Conservation (phyloP, 73 alveolate species). For the Paramecium pentaurelia region DNA sequence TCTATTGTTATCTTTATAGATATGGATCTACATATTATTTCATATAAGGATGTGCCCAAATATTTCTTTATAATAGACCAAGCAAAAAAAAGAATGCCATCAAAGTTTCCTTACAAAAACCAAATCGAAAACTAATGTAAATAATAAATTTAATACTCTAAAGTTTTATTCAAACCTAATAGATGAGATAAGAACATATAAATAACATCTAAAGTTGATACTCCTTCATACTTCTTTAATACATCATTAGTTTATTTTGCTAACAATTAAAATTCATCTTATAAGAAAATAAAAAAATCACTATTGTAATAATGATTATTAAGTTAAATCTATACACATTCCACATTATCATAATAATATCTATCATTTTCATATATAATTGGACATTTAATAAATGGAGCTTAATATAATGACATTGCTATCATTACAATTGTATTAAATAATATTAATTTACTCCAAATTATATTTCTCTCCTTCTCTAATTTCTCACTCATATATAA, state of each 20-base stretch:
- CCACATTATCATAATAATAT: slow-evolving; percentile 38
- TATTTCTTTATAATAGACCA: slow-evolving; percentile 42
- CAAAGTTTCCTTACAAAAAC: slow-evolving; percentile 50
- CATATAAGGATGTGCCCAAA: slow-evolving; percentile 61
- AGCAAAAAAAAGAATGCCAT: slow-evolving; percentile 52
- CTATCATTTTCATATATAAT: slow-evolving; percentile 47
- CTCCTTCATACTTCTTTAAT: neutral
- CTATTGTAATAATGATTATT: slow-evolving; percentile 28
- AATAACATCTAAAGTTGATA: slow-evolving; percentile 12
- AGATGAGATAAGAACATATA: slow-evolving; percentile 48
- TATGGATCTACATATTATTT: slow-evolving; percentile 50
- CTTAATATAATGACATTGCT: slow-evolving; percentile 32
- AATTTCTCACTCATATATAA: slow-evolving; percentile 53
- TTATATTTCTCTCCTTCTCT: slow-evolving; percentile 46
- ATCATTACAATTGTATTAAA: slow-evolving; percentile 56
- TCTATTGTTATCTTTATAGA: neutral
- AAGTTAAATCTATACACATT: slow-evolving; percentile 10
- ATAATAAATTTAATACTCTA: neutral
- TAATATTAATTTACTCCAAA: slow-evolving; percentile 43
- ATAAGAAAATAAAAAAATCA: slow-evolving; percentile 6
- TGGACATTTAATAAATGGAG: slow-evolving; percentile 59
- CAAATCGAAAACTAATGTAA: neutral
- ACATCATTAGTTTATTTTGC: neutral
- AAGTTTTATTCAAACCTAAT: slow-evolving; percentile 44
- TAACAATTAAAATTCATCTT: slow-evolving; percentile 8